phyloP scores from a whole-genome alignment of 257 asterid species.

The Nicotiana undulata region DNA sequence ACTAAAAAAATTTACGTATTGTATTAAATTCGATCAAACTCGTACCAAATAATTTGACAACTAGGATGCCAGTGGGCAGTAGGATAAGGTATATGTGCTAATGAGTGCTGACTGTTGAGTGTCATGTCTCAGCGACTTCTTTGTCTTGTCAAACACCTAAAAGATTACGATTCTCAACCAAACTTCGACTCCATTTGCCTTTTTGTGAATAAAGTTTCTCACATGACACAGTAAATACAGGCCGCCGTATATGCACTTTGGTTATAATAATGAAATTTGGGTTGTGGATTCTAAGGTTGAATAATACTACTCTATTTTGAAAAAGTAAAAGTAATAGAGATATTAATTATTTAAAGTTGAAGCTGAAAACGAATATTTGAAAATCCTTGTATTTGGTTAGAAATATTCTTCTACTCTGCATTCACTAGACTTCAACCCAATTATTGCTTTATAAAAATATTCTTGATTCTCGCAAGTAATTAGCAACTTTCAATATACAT shows the following conservation, averaged over 20 bases:
- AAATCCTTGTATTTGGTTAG: no score
- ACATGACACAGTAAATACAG: not conserved
- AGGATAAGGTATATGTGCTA: slow-evolving; percentile 1
- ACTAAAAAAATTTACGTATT: fast-evolving
- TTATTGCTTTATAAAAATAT: no score
- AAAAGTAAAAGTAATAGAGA: not conserved
- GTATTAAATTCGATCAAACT: no score
- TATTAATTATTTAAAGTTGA: no score
- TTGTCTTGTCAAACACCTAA: not conserved
- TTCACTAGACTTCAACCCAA: no score
- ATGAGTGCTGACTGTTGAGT: no score
- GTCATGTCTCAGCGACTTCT: no score
- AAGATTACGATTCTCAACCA: not conserved
- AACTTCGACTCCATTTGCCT: not conserved
- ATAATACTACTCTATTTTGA: not conserved
- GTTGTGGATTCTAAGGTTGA: not conserved
- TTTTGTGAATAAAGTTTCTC: not conserved
- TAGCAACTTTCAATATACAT: no score
- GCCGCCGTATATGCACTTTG: not conserved
- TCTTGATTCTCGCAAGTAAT: no score
- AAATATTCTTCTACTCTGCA: no score
- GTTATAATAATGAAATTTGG: not conserved
- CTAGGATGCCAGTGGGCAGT: not conserved
- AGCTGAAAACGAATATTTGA: no score
- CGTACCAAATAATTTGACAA: no score